These are phyloP conservation scores for Uromyces viciae-fabae DNA, from an alignment of 1,284 basidiomycete genomes.

Conservation along the genomic window DNA sequence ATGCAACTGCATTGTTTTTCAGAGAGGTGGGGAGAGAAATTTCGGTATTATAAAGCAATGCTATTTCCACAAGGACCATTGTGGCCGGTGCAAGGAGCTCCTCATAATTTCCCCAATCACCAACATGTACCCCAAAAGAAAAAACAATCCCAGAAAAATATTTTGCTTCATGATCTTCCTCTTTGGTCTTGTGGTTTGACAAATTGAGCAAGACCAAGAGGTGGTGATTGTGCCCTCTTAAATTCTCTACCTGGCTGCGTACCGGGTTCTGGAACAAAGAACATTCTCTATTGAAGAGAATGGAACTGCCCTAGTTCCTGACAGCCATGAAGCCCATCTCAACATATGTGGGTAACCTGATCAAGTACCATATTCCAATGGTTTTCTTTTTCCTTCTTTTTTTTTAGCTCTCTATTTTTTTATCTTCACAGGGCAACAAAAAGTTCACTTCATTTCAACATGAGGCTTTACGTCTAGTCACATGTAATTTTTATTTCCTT, in stretches of 20 bases:
- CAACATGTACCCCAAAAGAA: slow-evolving; percentile 13
- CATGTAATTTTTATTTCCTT: not conserved
- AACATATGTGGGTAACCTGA: not conserved
- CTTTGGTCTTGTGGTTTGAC: not conserved
- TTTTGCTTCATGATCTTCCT: not conserved
- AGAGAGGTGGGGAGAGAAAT: not conserved
- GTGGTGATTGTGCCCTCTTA: not conserved
- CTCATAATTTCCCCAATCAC: slow-evolving; percentile 16
- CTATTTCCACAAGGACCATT: not conserved
- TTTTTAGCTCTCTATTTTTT: not conserved
- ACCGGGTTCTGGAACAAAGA: not conserved
- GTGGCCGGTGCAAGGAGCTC: not conserved
- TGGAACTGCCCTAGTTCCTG: slow-evolving; percentile 7
- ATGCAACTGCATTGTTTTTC: slow-evolving; percentile 5
- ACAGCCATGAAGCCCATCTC: not conserved
- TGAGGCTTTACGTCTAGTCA: not conserved
- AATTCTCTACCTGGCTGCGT: slow-evolving; percentile 3
- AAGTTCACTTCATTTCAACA: too few species aligned
- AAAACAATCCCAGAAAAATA: not conserved
- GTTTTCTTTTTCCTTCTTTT: not conserved
- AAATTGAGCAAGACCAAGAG: not conserved
- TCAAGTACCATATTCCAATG: not conserved
- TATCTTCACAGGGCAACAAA: not conserved
- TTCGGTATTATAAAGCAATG: not conserved
- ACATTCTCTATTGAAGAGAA: not conserved